Conservation (phyloP, 1,284 basidiomycete genomes). For the Cryptococcus deneoformans region DNA sequence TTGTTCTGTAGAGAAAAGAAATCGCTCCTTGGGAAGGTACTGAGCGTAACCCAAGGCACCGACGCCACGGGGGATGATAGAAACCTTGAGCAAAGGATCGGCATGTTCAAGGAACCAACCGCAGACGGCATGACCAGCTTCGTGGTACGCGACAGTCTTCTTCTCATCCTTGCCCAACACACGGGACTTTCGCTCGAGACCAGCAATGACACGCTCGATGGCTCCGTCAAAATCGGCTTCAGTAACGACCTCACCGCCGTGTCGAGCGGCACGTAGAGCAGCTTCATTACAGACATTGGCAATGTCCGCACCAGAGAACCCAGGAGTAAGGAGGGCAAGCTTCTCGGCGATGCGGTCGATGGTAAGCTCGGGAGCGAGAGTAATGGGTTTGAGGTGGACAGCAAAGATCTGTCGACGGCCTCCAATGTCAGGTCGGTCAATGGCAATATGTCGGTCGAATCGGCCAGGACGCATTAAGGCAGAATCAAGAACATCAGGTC, state of each 20-base stretch:
- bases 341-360: constrained; percentile 75
- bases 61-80: constrained; percentile 95
- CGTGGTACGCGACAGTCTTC: constrained; percentile 98
- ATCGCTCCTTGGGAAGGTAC: constrained; percentile 95
- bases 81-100: constrained; percentile 95
- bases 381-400: constrained; percentile 87
- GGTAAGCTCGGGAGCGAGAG: constrained; percentile 61
- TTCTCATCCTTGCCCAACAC: constrained; percentile 95
- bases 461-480: constrained; percentile 96
- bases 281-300: constrained; percentile 99
- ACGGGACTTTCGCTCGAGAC: constrained; percentile 91
- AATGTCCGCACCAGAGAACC: constrained; percentile 98
- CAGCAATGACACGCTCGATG: constrained; percentile 97
- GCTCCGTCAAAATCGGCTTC: constrained; percentile 93
- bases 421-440: constrained; percentile 91
- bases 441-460: constrained; percentile 95
- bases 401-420: constrained; percentile 90
- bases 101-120: constrained; percentile 99
- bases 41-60: constrained; percentile 97
- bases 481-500: constrained; percentile 92
- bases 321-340: constrained; percentile 91
- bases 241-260: constrained; percentile 71
- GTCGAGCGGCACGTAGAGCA: constrained; percentile 89
- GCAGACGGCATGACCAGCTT: constrained; percentile 97
- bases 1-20: constrained; percentile 97